These are phyloP conservation scores for Rhynchosporium agropyri DNA, from an alignment of 2,329 filamentous ascomycete species.

Conservation along the genomic window DNA sequence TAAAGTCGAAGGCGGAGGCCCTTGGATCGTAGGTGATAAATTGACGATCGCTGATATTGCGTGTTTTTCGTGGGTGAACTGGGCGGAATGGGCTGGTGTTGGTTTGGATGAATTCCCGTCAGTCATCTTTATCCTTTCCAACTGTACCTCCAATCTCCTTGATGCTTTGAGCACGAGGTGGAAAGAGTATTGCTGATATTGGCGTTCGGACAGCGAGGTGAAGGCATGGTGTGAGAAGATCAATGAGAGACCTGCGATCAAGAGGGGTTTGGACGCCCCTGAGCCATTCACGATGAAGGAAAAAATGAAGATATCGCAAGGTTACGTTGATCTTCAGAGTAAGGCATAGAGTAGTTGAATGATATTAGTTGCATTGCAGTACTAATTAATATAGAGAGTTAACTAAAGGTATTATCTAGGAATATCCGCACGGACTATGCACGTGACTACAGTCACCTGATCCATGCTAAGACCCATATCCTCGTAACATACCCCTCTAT, in stretches of 20 bases:
- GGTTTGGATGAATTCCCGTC: conserved; percentile 37
- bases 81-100: conserved; percentile 46
- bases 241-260: conserved; percentile 66
- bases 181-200: not conserved
- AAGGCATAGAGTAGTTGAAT: too few species aligned
- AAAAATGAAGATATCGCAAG: conserved; percentile 45
- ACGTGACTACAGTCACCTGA: too few species aligned
- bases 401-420: too few species aligned
- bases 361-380: too few species aligned
- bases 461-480: too few species aligned
- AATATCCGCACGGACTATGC: too few species aligned
- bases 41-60: conserved; percentile 75
- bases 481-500: too few species aligned
- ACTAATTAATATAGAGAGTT: too few species aligned
- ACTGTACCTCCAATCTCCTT: not conserved
- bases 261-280: conserved; percentile 74
- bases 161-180: not conserved
- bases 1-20: conserved; percentile 34
- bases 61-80: conserved; percentile 51
- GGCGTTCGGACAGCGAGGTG: conserved; percentile 44
- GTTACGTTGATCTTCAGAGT: too few species aligned
- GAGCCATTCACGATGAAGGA: conserved; percentile 55
- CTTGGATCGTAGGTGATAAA: conserved; percentile 64
- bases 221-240: conserved; percentile 75
- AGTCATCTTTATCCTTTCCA: conserved; percentile 56